Base-by-base conservation (phyloP, 1,139 yeast species). In the Yamadazyma diddensiae region DNA sequence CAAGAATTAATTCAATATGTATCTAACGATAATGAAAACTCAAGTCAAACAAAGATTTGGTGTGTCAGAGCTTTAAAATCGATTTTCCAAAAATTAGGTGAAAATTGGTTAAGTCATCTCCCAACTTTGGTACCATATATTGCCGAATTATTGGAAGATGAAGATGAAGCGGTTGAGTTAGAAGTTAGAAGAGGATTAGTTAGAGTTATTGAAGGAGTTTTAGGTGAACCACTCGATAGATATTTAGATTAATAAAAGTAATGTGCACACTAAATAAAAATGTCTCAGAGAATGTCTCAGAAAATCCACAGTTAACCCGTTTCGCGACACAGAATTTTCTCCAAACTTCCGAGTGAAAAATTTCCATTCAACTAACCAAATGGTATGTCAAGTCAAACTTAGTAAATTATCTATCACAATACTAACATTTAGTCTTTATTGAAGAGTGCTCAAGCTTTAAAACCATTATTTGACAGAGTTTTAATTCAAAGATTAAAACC, bases 111-210 rank as follows among this genome's bases (percentile, higher is more conserved):
- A 43, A 66, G 82, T 23, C 73, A 85, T 67, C 72, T 92, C 52
- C 98, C 98, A 16, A 96, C 92, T 51, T 73, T 92, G 49, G 95
- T 94, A 41, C 99, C 99, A 26, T 75, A 87, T 43, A 86, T 92
- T 57, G 97, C 97, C 5, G 99, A 92, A 60, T 66, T 94, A 40
- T 70, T 92, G 42, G 98, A 92, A 55, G 97, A 90, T 55, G 97
- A 92, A 41, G 94, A 90, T 43, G 98, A 94, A 58, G 78, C 75
- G 29, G 96, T 94, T 19, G 98, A 92, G 59, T 57, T 78, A 53
- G 97, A 87, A 58, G 96, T 88, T 4, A 82, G 97, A 63, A 75
- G 81, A 28, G 95, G 95, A n/a, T 72, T 92, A 45, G 95, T 90
- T 4, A 84, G 86, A 49, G 96, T 85, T 8, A 82, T 92, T 39